Conservation (phyloP, 306 rosid genomes). For the Styphnolobium japonicum region DNA sequence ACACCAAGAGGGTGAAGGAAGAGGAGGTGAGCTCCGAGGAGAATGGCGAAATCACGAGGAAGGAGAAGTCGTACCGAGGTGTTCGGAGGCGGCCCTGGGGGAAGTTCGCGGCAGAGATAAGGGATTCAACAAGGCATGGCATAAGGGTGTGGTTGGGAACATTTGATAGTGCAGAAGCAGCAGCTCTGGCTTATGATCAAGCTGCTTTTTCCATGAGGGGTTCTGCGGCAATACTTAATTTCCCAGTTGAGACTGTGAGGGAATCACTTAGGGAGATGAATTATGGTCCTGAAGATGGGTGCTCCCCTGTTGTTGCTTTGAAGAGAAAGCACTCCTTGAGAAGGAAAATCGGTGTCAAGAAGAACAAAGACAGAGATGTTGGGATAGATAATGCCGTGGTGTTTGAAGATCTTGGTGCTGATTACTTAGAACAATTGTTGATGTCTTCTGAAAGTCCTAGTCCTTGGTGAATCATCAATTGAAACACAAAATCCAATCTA, state of each 20-base stretch:
- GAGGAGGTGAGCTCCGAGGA: conserved; percentile 60
- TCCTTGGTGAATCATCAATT: conserved; percentile 18
- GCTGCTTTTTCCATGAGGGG: conserved; percentile 95
- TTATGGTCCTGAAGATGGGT: conserved; percentile 42
- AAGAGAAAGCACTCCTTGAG: conserved; percentile 86
- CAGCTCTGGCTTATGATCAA: conserved; percentile 92
- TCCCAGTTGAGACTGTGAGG: conserved; percentile 67
- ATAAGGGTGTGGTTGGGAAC: conserved; percentile 94
- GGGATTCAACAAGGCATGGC: conserved; percentile 86
- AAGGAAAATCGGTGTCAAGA: conserved; percentile 55
- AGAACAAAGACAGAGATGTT: conserved; percentile 43
- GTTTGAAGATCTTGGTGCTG: conserved; percentile 86
- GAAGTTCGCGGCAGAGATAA: conserved; percentile 89
- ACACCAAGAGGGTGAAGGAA: conserved; percentile 38
- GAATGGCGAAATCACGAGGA: conserved; percentile 15
- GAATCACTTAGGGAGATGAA: conserved; percentile 76
- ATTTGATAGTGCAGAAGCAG: conserved; percentile 89
- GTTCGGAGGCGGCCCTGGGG: conserved; percentile 95
- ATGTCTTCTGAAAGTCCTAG: conserved; percentile 43
- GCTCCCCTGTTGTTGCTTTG: conserved; percentile 88
- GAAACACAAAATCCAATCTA: not conserved
- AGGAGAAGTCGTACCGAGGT: conserved; percentile 74
- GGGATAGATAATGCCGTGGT: conserved; percentile 67
- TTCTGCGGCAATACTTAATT: conserved; percentile 72
- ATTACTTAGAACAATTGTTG: conserved; percentile 84